Evolutionary conservation across 306 rosid species (phyloP), one percentile per base, ranked within the genome.

Genomic region (Medicago arabica): DNA sequence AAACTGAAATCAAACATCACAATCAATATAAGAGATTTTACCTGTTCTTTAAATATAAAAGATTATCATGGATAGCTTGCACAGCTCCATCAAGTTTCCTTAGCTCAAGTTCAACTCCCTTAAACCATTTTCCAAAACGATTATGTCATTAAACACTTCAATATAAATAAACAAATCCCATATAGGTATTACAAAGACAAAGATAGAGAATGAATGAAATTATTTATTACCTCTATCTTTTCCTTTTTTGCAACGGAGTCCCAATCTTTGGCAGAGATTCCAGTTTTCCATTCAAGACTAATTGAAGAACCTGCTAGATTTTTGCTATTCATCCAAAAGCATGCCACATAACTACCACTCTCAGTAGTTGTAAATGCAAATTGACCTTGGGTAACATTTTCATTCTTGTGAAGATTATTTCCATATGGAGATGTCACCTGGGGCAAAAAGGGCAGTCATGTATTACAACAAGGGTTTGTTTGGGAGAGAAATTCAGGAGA

Each of bases 101-200:
- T 31, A 87, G 80, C 88, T 87, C 88, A 74, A 87, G 87, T 67
- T 87, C 91, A 80, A 87, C 88, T 54, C 88, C 91, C 91, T 87
- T 34, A 54, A 71, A 67, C 15, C 77, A 82, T 79, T 64, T 77
- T 18, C 13, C 71, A 60, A 16, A 54, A 14, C 2, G 9, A 75
- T 23, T 25, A 44, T 47, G 55, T 10, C 71, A 63, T 55, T 57
- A 47, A 62, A 34, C 15, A 19, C 40, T 57, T 23, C 1, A 2
- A 16, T 40, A 25, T 31, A 28, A 81, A 25, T 31, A 28, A 81
- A 66, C 39, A 23, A 5, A 58, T 12, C 31, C 28, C 49, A 36
- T 17, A 19, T 3, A 77, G 46, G 54, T 60, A 54, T 60, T 49
- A 51, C 38, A 67, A 47, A 43, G 25, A 34, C 67, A 66, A 43